Conservation (phyloP, 495 filamentous ascomycete species). For the Parathielavia appendiculata region DNA sequence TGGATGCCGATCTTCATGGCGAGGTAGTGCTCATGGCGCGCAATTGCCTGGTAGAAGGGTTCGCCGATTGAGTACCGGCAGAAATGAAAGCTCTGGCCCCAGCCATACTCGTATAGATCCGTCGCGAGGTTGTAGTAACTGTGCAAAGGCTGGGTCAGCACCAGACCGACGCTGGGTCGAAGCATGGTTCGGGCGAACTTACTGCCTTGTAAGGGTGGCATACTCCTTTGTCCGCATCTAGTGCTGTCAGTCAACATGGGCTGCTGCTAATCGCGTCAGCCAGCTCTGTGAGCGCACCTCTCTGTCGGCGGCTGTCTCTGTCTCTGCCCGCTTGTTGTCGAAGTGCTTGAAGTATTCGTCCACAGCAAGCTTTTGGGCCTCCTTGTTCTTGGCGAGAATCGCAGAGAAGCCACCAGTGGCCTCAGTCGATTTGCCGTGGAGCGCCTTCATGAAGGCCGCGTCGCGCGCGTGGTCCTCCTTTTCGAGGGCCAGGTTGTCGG, state of each 20-base stretch:
- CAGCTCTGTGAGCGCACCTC: conserved; percentile 50
- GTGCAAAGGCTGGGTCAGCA: conserved; percentile 15
- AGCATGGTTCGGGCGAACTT: conserved; percentile 35
- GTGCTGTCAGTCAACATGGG: conserved; percentile 18
- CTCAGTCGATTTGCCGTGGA: conserved; percentile 81
- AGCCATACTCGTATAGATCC: conserved; percentile 96
- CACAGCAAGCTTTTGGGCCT: conserved; percentile 80
- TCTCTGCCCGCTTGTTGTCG: conserved; percentile 82
- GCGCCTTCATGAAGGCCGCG: conserved; percentile 85
- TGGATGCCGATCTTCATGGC: conserved; percentile 83
- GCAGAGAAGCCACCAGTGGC: conserved; percentile 69
- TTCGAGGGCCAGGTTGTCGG: conserved; percentile 59
- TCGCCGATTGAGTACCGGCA: conserved; percentile 90
- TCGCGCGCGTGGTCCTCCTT: conserved; percentile 81
- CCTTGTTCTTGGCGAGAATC: conserved; percentile 77
- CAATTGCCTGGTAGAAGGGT: conserved; percentile 86
- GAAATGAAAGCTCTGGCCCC: conserved; percentile 95
- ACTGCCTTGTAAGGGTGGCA: conserved; percentile 92
- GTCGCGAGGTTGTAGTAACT: conserved; percentile 99
- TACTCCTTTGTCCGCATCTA: conserved; percentile 84
- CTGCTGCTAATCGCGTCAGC: background rate
- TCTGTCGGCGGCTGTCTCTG: conserved; percentile 76
- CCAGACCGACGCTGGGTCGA: background rate
- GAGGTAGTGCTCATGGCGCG: conserved; percentile 97
- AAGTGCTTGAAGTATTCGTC: conserved; percentile 99